Conservation (phyloP, 2,329 filamentous ascomycete genomes). For the Xylaria sp. region DNA sequence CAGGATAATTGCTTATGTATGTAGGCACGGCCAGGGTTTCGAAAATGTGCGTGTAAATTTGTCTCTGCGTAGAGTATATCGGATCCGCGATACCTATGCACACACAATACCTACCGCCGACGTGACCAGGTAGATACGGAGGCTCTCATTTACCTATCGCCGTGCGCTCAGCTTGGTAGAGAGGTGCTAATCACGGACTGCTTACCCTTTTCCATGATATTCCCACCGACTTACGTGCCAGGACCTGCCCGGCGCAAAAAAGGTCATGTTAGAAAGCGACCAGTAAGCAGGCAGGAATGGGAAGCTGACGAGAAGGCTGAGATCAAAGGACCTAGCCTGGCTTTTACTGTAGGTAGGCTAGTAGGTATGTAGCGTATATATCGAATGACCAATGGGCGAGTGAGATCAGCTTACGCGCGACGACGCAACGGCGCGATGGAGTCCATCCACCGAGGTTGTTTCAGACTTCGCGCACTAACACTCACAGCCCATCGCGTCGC, state of each 20-base stretch:
- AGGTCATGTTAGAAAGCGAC: neutral
- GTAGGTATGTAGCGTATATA: neutral
- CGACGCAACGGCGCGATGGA: neutral
- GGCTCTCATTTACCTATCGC: neutral
- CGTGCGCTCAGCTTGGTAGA: neutral
- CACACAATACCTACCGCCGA: no score
- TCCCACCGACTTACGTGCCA: neutral
- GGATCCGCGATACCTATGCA: neutral
- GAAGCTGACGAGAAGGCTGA: constrained; percentile 8
- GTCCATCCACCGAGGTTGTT: constrained; percentile 6
- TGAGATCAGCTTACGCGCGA: constrained; percentile 26
- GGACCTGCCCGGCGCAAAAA: neutral
- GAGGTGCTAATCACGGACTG: neutral
- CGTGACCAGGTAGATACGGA: neutral
- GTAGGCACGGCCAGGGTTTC: neutral
- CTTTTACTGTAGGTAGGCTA: neutral
- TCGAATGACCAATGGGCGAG: neutral
- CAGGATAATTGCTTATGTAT: no score
- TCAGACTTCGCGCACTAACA: constrained; percentile 19
- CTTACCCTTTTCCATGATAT: neutral
- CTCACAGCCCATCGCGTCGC: constrained; percentile 3
- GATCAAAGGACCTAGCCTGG: constrained; percentile 6
- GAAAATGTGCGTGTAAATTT: neutral
- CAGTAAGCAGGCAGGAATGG: constrained; percentile 16
- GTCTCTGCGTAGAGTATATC: neutral